Base-by-base conservation (phyloP, 257 asterid genomes). In the Scutellaria baicalensis region DNA sequence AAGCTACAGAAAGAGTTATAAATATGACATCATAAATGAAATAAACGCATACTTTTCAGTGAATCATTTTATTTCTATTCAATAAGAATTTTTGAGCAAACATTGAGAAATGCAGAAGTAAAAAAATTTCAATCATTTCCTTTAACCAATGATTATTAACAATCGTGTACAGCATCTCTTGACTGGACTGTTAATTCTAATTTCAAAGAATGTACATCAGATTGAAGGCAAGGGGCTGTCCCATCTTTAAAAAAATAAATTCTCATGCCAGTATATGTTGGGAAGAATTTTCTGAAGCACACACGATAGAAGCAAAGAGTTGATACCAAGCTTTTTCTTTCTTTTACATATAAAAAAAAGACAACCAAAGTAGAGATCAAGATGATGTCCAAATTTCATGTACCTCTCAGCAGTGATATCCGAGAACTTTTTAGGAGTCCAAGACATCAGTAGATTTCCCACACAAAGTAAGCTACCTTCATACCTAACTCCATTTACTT, bases 381-480 rank as follows among this genome's bases (percentile, higher is more conserved):
- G 17, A 54, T 23, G 66, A 68, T 50, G 13, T 36, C 48, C 6
- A 18, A 48, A 45, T 66, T 12, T 6, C 49, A 62, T 17, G 63
- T 76, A 93, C 99, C 97, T 93, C 70, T 93, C 91, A 50, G 83
- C 72, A 66, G 91, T 89, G 75, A 93, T 78, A 58, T 91, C 95
- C 0, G 95, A 84, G 74, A 90, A 77, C 58, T 75, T 87, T 56
- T 85, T 79, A 58, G 98, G 97, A 48, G 83, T 70, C 98, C 98
- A 93, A 70, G 97, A 88, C 97, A 93, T 85, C 35, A 90, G 75
- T 76, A 93, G 70, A 81, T 93, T 93, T 66, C 97, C 98, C 48
- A 88, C 82, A 78, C 95, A 89, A 56, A 93, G 88, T 71, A 93
- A 66, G 84, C 97, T 89, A 69, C 98, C 98, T 73, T 91, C 97